Evolutionary conservation across 2,329 filamentous ascomycete species (phyloP).

Genomic region (Chaetothyriales sp.): DNA sequence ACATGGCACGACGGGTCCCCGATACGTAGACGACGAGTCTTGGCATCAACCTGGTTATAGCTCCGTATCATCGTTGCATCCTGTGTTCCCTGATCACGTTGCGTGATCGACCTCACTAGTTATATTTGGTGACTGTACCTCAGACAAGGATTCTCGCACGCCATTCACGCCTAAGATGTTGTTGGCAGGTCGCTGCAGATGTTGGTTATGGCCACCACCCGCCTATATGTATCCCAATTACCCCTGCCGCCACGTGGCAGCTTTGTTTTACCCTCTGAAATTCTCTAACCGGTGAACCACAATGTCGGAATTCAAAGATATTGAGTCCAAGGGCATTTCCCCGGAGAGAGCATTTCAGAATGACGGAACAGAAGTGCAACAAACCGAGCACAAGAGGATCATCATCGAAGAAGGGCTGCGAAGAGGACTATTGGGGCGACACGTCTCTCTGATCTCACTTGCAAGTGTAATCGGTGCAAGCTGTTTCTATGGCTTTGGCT

Average conservation of each 20-base stretch:
- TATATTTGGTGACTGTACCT: background rate
- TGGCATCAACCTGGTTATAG: too few species aligned
- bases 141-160: background rate
- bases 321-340: background rate
- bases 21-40: too few species aligned
- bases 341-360: background rate
- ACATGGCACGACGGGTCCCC: too few species aligned
- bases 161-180: background rate
- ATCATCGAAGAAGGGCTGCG: background rate
- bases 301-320: background rate
- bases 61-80: background rate
- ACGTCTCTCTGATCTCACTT: conserved; percentile 24
- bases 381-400: background rate
- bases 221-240: background rate
- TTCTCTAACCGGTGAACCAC: background rate
- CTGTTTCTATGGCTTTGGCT: conserved; percentile 26
- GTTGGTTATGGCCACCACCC: background rate
- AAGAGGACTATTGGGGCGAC: background rate
- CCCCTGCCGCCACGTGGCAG: background rate
- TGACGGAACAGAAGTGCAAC: background rate
- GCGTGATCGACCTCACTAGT: background rate
- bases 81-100: background rate
- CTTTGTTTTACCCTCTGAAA: background rate
- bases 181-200: background rate
- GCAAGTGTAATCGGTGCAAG: conserved; percentile 27